These are phyloP conservation scores for Euphorbia pulcherrima DNA, from an alignment of 345 rosid species.

Conservation along the genomic window DNA sequence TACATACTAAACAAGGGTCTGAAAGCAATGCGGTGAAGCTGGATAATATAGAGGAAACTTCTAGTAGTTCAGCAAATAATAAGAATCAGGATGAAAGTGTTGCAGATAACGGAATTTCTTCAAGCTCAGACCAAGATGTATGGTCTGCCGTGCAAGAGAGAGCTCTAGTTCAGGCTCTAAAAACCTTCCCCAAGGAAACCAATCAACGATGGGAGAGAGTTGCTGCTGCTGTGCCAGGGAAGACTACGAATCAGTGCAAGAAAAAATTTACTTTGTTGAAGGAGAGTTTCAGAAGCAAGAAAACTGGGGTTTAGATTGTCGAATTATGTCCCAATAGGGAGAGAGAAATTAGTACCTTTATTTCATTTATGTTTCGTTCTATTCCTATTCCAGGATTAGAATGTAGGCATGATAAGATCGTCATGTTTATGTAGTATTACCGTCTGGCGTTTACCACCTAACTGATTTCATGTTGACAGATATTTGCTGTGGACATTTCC, in stretches of 20 bases:
- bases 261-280: slow-evolving; percentile 74
- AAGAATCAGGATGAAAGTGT: slow-evolving; percentile 33
- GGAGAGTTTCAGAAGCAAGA: slow-evolving; percentile 84
- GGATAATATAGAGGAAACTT: slow-evolving; percentile 31
- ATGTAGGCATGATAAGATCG: not conserved
- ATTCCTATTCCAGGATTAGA: not conserved
- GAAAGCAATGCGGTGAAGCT: slow-evolving; percentile 24
- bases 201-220: slow-evolving; percentile 96
- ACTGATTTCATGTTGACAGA: not conserved
- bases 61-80: slow-evolving; percentile 31
- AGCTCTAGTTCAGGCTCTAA: slow-evolving; percentile 87
- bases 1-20: slow-evolving; percentile 23
- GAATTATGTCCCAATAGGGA: not conserved
- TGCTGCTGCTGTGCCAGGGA: slow-evolving; percentile 95
- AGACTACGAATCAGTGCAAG: slow-evolving; percentile 86
- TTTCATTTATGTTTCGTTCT: slow-evolving; percentile 1
- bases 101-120: slow-evolving; percentile 38
- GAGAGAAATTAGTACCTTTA: not conserved
- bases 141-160: slow-evolving; percentile 97
- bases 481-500: not conserved
- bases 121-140: slow-evolving; percentile 63
- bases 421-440: not conserved
- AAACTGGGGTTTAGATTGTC: slow-evolving; percentile 34
- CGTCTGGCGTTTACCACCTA: not conserved
- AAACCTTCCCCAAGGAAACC: slow-evolving; percentile 91